Conservation (phyloP, 352 stramenopile genomes). For the Bremia lactucae region DNA sequence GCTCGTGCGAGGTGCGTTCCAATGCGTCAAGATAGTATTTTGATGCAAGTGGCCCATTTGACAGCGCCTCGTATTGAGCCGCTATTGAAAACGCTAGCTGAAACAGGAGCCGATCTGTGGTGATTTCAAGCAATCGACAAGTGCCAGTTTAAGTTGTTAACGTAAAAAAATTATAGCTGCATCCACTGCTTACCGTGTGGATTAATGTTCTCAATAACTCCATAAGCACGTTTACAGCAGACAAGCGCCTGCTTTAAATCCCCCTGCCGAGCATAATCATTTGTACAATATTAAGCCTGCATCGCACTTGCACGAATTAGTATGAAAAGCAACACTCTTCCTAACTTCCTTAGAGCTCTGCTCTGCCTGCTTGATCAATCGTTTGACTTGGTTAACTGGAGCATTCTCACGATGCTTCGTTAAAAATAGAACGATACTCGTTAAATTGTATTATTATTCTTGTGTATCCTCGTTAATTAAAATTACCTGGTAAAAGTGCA, state of each 20-base stretch:
- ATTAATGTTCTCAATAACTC: conserved; percentile 55
- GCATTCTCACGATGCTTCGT: conserved; percentile 53
- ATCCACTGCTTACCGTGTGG: conserved; percentile 28
- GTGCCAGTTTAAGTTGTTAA: background rate
- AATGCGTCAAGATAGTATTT: conserved; percentile 67
- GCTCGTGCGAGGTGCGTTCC: conserved; percentile 20
- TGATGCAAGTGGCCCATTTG: conserved; percentile 27
- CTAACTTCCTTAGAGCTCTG: conserved; percentile 37
- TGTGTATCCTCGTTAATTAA: background rate
- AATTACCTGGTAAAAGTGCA: conserved; percentile 59
- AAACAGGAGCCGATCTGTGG: conserved; percentile 63
- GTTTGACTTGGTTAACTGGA: conserved; percentile 42
- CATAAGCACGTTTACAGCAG: conserved; percentile 57
- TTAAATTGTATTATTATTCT: background rate
- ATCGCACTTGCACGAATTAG: background rate
- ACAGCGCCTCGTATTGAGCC: conserved; percentile 58
- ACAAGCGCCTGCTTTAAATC: conserved; percentile 46
- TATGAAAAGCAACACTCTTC: background rate
- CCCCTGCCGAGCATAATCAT: conserved; percentile 11
- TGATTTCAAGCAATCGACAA: background rate
- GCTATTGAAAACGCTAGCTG: conserved; percentile 67
- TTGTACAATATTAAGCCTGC: too few relatives aligned
- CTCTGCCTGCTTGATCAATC: conserved; percentile 37
- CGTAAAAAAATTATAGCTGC: background rate
- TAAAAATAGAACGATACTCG: background rate